Evolutionary conservation across 2,329 filamentous ascomycete species (phyloP).

Genomic region (Clathrospora elynae): DNA sequence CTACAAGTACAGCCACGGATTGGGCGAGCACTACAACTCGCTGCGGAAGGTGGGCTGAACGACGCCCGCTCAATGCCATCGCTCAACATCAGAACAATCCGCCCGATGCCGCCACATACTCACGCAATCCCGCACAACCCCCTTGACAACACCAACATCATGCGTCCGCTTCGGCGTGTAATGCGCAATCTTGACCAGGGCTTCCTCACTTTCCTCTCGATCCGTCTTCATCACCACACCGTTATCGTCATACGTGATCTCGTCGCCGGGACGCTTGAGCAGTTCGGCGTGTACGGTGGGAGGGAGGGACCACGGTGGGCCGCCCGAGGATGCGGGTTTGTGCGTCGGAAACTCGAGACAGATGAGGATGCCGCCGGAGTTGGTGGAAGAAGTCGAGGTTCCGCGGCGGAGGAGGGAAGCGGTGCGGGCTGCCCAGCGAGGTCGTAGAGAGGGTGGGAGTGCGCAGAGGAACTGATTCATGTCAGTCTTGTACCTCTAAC

Average conservation of each 20-base stretch:
- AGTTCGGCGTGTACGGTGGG: conserved; percentile 74
- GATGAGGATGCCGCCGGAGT: conserved; percentile 56
- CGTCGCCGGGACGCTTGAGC: conserved; percentile 70
- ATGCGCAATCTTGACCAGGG: conserved; percentile 55
- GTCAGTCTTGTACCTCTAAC: background rate
- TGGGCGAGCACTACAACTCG: conserved; percentile 98
- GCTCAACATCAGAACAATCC: conserved; percentile 7
- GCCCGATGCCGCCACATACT: conserved; percentile 54
- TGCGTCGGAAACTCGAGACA: conserved; percentile 79
- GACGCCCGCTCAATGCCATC: conserved; percentile 6
- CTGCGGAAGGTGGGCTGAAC: conserved; percentile 55
- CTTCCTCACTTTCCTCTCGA: conserved; percentile 48
- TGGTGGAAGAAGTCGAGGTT: background rate
- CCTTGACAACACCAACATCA: conserved; percentile 51
- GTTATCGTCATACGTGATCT: conserved; percentile 64
- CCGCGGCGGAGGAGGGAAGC: conserved; percentile 57
- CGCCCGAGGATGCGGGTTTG: conserved; percentile 67
- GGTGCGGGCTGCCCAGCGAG: conserved; percentile 63
- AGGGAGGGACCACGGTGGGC: conserved; percentile 74
- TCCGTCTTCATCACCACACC: conserved; percentile 58
- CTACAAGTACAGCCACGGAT: conserved; percentile 88
- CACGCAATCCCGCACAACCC: conserved; percentile 57
- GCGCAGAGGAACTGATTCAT: conserved; percentile 64
- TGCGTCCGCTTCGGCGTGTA: conserved; percentile 64
- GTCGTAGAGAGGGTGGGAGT: conserved; percentile 59